Evolutionary conservation across 192 early-diverging fungal genomes (phyloP).

Genomic region (Diversispora epigaea): DNA sequence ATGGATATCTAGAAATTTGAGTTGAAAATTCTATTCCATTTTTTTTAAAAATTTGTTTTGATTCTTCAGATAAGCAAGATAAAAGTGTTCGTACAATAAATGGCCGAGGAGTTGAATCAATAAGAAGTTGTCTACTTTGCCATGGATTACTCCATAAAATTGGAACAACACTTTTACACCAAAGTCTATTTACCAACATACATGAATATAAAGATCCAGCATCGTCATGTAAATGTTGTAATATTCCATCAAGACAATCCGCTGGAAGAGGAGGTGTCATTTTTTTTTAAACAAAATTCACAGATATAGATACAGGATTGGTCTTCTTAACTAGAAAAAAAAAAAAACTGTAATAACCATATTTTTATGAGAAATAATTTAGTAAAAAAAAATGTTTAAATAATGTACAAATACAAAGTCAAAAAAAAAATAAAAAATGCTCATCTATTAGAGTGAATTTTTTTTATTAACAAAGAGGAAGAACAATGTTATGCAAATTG

Average conservation of each 20-base stretch:
- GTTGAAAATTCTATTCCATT: constrained; percentile 10
- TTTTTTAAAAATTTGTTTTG: constrained; percentile 6
- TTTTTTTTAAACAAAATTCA: neutral
- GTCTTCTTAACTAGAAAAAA: no score
- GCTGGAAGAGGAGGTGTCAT: neutral
- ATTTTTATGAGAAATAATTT: no score
- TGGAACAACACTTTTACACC: constrained; percentile 15
- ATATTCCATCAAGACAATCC: constrained; percentile 28
- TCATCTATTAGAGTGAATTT: no score
- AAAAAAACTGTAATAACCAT: no score
- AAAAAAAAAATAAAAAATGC: no score
- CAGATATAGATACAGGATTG: no score
- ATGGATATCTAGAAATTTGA: neutral
- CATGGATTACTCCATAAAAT: constrained; percentile 18
- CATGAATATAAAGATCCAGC: constrained; percentile 8
- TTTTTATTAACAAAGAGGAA: no score
- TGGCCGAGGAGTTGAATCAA: neutral
- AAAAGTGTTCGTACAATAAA: constrained; percentile 1
- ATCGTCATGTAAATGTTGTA: constrained; percentile 3
- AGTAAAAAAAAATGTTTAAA: no score
- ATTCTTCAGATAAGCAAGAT: constrained; percentile 11
- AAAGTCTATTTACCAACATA: constrained; percentile 19
- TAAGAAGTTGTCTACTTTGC: constrained; percentile 1
- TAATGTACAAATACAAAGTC: no score
- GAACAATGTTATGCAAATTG: no score